Conservation (phyloP, 192 early-diverging fungal species). For the Backusella circina region DNA sequence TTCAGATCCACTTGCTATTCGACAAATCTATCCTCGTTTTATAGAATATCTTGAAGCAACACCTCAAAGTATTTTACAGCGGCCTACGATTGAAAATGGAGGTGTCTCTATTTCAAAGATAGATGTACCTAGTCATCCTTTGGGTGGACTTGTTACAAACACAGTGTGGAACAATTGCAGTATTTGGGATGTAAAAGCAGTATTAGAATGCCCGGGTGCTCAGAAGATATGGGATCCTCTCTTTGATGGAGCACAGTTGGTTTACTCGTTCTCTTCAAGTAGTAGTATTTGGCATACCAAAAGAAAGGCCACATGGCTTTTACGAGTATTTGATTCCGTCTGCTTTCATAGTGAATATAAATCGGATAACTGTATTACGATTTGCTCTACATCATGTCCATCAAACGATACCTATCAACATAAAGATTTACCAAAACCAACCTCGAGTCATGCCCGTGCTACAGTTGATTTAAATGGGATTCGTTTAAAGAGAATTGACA, state of each 20-base stretch:
- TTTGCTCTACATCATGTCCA: constrained; percentile 19
- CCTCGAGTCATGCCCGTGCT: constrained; percentile 8
- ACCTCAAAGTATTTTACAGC: not conserved
- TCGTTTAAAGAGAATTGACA: constrained; percentile 12
- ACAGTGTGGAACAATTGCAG: constrained; percentile 38
- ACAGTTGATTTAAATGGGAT: constrained; percentile 11
- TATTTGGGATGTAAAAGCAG: constrained; percentile 50
- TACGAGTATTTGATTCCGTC: constrained; percentile 13
- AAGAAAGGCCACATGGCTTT: constrained; percentile 41
- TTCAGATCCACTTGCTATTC: constrained; percentile 2
- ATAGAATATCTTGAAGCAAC: not conserved
- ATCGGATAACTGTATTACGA: constrained; percentile 4
- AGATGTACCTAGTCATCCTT: constrained; percentile 34
- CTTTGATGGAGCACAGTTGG: not conserved
- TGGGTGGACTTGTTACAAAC: constrained; percentile 36
- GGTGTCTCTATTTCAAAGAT: constrained; percentile 26
- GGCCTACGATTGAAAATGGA: constrained; percentile 6
- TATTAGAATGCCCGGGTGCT: constrained; percentile 36
- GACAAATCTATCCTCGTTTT: not conserved
- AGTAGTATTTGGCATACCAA: constrained; percentile 31
- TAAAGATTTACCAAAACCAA: constrained; percentile 15
- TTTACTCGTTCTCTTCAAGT: not conserved
- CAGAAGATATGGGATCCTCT: constrained; percentile 31
- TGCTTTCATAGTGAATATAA: constrained; percentile 11
- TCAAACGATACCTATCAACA: constrained; percentile 15